Evolutionary conservation across 1,139 yeast genomes (phyloP).

Genomic region (Blastobotrys ciferrii): DNA sequence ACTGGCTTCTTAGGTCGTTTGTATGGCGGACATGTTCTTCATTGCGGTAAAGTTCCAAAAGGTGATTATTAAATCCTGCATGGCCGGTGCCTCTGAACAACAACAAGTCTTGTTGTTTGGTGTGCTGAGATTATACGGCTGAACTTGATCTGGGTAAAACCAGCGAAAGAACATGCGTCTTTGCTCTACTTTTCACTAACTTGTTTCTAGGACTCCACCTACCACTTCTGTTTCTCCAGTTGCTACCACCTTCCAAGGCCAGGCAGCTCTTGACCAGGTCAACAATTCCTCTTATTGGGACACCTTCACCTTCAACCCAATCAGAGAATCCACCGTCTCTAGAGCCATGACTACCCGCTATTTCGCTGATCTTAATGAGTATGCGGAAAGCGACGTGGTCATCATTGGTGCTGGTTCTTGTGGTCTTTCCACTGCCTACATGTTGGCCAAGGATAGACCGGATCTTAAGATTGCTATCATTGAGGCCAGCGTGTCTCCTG

Average conservation of each 20-base stretch:
- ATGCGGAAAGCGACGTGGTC: slow-evolving; percentile 72
- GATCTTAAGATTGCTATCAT: slow-evolving; percentile 72
- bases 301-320: slow-evolving; percentile 64
- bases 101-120: not conserved
- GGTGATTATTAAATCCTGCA: slow-evolving; percentile 17
- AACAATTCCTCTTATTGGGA: slow-evolving; percentile 49
- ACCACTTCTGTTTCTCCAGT: slow-evolving; percentile 15
- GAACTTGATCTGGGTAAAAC: slow-evolving; percentile 37
- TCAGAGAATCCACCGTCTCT: slow-evolving; percentile 77
- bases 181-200: slow-evolving; percentile 12
- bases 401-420: slow-evolving; percentile 80
- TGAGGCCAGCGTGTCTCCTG: slow-evolving; percentile 73
- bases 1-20: not conserved
- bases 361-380: slow-evolving; percentile 70
- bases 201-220: slow-evolving; percentile 17
- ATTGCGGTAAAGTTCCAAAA: not conserved
- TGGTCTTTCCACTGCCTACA: slow-evolving; percentile 73
- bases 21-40: not conserved
- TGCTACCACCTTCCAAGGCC: slow-evolving; percentile 2
- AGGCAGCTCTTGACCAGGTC: slow-evolving; percentile 4
- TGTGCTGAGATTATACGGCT: slow-evolving; percentile 38
- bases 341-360: slow-evolving; percentile 80
- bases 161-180: slow-evolving; percentile 36
- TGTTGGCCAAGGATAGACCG: slow-evolving; percentile 70
- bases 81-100: slow-evolving; percentile 31